Conservation (phyloP, 1,284 basidiomycete genomes). For the Papiliotrema fonsecae region DNA sequence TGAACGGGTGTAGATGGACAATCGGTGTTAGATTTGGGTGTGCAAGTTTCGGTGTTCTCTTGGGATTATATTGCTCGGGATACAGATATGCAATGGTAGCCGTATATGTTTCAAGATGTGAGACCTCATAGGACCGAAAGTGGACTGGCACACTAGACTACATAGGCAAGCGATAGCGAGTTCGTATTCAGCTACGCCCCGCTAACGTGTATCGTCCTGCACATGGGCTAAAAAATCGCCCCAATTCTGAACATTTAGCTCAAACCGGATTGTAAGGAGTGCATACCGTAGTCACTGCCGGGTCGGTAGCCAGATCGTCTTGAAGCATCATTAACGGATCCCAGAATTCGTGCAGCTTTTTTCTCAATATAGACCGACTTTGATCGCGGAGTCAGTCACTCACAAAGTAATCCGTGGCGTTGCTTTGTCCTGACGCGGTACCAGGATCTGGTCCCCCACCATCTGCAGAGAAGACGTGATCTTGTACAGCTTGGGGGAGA, state of each 20-base stretch:
- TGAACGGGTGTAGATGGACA: no score
- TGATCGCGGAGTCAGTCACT: background rate
- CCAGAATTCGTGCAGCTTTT: constrained; percentile 6
- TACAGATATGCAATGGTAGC: no score
- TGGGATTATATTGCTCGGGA: no score
- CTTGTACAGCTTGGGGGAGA: constrained; percentile 11
- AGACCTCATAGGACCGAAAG: no score
- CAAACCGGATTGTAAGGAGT: background rate
- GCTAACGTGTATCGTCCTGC: no score
- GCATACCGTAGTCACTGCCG: background rate
- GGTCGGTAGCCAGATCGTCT: constrained; percentile 2
- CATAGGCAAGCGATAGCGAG: no score
- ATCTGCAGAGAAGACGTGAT: constrained; percentile 7
- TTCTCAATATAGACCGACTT: background rate
- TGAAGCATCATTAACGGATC: constrained; percentile 7
- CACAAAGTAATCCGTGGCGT: constrained; percentile 6
- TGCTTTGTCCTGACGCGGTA: background rate
- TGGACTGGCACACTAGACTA: no score
- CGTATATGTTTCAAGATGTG: no score
- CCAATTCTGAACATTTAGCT: background rate
- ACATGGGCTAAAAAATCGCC: background rate
- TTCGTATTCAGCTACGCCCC: no score
- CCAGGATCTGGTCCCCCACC: constrained; percentile 1
- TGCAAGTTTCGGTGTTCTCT: no score
- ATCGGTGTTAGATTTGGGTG: no score